phyloP scores from a whole-genome alignment of 768 basidiomycete species.

The Pulveroboletus ravenelii region DNA sequence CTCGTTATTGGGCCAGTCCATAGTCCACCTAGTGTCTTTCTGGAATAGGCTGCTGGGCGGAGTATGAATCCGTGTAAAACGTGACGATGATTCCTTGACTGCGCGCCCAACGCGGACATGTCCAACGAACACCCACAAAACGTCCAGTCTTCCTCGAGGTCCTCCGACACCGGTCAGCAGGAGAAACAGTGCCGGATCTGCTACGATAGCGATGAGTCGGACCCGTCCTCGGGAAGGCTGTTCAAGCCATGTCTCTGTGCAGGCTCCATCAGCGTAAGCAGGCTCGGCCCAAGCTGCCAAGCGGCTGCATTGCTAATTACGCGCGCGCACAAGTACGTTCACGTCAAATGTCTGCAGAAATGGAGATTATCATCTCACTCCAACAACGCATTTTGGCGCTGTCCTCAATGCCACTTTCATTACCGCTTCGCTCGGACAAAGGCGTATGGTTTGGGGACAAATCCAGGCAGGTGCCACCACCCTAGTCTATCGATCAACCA shows the following conservation, averaged over 20 bases:
- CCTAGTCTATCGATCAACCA: conserved; percentile 1
- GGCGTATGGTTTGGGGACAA: conserved; percentile 70
- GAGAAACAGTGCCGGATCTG: conserved; percentile 84
- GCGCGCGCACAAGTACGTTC: conserved; percentile 55
- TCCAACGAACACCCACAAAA: conserved; percentile 14
- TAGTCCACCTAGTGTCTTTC: too few species aligned
- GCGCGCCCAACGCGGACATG: conserved; percentile 12
- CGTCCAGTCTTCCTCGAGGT: background rate
- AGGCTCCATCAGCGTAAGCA: conserved; percentile 66
- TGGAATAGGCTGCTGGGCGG: background rate
- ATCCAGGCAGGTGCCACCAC: conserved; percentile 48
- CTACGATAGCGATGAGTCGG: conserved; percentile 60
- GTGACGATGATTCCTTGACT: background rate
- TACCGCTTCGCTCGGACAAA: conserved; percentile 74
- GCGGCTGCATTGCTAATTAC: conserved; percentile 17
- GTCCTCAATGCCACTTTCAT: conserved; percentile 74
- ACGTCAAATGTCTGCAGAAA: conserved; percentile 69
- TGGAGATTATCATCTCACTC: conserved; percentile 66
- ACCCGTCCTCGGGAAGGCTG: conserved; percentile 62
- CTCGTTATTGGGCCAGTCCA: too few species aligned
- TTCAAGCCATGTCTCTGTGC: conserved; percentile 70
- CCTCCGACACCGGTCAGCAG: conserved; percentile 23
- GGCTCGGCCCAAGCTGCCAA: background rate
- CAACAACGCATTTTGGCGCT: conserved; percentile 69
- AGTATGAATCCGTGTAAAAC: background rate